Base-by-base conservation (phyloP, 495 filamentous ascomycete genomes). In the Penicillium fimorum region DNA sequence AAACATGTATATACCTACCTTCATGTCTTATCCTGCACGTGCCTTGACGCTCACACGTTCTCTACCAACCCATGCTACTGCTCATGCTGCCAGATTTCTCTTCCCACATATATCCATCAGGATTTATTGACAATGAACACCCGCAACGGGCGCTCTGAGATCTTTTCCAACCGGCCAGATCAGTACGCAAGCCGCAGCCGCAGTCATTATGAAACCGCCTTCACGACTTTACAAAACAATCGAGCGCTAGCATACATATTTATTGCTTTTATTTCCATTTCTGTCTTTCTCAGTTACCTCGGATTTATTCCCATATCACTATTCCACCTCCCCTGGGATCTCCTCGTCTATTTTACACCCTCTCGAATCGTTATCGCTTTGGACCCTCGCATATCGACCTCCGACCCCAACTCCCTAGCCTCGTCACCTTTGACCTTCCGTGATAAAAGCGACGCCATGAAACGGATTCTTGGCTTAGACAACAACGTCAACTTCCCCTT, bases 381-480 rank as follows among this genome's bases (percentile, higher is more conserved):
- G 37, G 84, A 91, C 59, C 60, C 67, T 47, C 68, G 68, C 61
- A 67, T 60, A 41, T 69, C 59, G 53, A 63, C 58, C 29, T 51
- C 68, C 15, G 66, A 64, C 12, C 54, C 63, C 6, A 52, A 50
- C 20, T 59, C 68, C 55, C 53, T 54, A 17, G 58, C 42, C 35
- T 43, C 56, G 33, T 58, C 46, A 46, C 58, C 48, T 49, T 71
- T 67, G 65, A 64, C 48, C 11, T 69, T 66, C 11, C 61, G 71
- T 27, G 58, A 56, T 8, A 95, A 93, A 69, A 87, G 82, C 63
- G 84, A 88, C 56, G 78, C 82, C 7, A 79, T 93, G 71, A 74
- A 80, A 61, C 82, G 83, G 42, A 78, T 91, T 44, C 64, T 94
- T 38, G 84, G 89, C 0, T 64, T 92, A 51, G 82, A 87, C 47